Percentiles rank a stretch among this genome's conserved stretches.
phyloP scores from a whole-genome alignment of 495 filamentous ascomycete species.

The Elaphomyces granulatus region DNA sequence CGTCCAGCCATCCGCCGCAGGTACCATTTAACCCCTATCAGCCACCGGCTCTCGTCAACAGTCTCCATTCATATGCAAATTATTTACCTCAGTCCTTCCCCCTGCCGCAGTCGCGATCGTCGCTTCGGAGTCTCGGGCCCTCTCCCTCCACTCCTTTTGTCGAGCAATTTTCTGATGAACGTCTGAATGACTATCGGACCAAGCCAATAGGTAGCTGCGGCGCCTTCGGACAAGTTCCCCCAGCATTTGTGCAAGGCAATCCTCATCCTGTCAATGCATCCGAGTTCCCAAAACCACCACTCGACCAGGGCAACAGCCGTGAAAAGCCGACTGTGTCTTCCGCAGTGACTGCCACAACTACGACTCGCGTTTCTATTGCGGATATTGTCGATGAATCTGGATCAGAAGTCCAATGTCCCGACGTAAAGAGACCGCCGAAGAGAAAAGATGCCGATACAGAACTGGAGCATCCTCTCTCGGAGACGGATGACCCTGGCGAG shows the following conservation, averaged over 20 bases:
- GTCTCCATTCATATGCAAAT: background rate
- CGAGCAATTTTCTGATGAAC: background rate
- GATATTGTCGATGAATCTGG: constrained; percentile 8
- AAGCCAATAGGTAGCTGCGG: constrained; percentile 3
- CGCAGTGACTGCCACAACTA: background rate
- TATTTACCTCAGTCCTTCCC: constrained; percentile 1
- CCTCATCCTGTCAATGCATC: background rate
- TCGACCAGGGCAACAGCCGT: background rate
- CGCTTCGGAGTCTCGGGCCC: background rate
- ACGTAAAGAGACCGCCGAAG: constrained; percentile 12
- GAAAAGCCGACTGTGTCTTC: background rate
- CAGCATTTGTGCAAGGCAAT: background rate
- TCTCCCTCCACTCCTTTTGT: background rate
- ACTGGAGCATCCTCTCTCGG: background rate
- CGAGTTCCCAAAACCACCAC: background rate
- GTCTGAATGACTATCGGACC: background rate
- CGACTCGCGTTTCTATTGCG: constrained; percentile 6
- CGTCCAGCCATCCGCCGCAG: background rate
- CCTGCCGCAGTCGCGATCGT: background rate
- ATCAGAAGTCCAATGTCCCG: background rate
- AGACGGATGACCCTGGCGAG: background rate
- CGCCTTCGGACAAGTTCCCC: background rate
- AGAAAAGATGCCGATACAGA: constrained; percentile 25
- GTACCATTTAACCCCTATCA: background rate
- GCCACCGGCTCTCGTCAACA: background rate